Evolutionary conservation across 1,284 basidiomycete species (phyloP).

Genomic region (Singerocomus rubriflavus): DNA sequence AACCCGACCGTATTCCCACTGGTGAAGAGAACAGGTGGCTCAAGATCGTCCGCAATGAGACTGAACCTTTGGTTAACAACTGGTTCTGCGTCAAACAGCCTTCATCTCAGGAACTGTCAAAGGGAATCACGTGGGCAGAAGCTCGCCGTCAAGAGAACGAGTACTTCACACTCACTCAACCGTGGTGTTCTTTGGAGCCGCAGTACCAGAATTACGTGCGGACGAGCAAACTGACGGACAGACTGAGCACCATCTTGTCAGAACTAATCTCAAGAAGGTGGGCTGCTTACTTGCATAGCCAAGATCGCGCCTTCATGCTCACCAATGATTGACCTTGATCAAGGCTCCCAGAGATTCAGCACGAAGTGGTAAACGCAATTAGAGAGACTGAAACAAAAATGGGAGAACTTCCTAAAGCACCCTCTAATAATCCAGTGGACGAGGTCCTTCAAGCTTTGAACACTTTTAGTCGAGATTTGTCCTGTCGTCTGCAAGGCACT

Average conservation of each 20-base stretch:
- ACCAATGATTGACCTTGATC: neutral
- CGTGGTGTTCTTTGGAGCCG: conserved; percentile 1
- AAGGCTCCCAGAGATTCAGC: neutral
- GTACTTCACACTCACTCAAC: neutral
- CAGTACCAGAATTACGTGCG: conserved; percentile 1
- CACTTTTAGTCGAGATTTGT: too few relatives aligned
- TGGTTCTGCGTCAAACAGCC: conserved; percentile 8
- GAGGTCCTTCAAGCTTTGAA: too few relatives aligned
- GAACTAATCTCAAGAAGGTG: conserved; percentile 6
- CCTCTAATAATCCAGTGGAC: too few relatives aligned
- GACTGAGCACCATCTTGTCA: conserved; percentile 3
- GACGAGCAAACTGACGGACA: conserved; percentile 1
- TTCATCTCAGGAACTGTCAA: neutral
- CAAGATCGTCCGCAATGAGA: conserved; percentile 6
- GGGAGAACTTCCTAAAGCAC: too few relatives aligned
- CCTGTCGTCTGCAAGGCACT: conserved; percentile 43
- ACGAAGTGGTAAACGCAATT: too few relatives aligned
- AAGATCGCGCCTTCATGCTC: neutral
- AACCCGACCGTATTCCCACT: conserved; percentile 3
- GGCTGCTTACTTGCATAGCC: neutral
- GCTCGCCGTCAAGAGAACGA: conserved; percentile 1
- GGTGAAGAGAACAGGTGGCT: conserved; percentile 4
- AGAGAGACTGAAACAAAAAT: too few relatives aligned
- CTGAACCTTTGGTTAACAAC: conserved; percentile 2
- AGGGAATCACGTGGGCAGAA: conserved; percentile 2